Base-by-base conservation (phyloP, 495 filamentous ascomycete genomes). In the Hypoxylon cercidicola region DNA sequence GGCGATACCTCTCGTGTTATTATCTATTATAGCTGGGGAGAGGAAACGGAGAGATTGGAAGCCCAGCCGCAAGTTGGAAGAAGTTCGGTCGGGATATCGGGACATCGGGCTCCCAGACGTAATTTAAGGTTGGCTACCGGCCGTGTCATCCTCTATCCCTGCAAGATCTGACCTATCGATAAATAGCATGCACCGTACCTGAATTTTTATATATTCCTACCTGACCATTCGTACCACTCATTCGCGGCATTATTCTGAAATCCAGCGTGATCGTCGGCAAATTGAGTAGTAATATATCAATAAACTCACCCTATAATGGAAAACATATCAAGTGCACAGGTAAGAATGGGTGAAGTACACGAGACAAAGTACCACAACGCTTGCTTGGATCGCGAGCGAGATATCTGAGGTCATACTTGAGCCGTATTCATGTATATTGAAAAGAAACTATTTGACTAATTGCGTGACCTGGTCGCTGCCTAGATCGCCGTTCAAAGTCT, bases 101-200 rank as follows among this genome's bases (percentile, higher is more conserved):
- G 51, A 62, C 45, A 37, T 62, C 64, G 57, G 64, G 64, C 64
- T 62, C 34, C 53, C 51, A 62, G 8, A 61, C 46, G 52, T 53
- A 67, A 66, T 61, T 53, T 64, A 52, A 64, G 60, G 37, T 57
- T 66, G 43, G 25, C 40, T 41, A 16, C 3, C 5, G 25, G 25
- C 39, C 39, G 46, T 61, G 56, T 61, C 45, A 61, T 61, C 63
- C 47, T 32, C 6, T 54, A 41, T 12, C 47, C 39, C 7, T 28
- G 25, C 25, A 28, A 28, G 25, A 16, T 44, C 13, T n/a, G 28
- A 45, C 21, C 28, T 56, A 64, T 55, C 47, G 39, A 56, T 51
- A 64, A 37, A n/a, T 7, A 61, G 20, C 58, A n/a, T 62, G 46
- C 55, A 45, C 48, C 41, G 61, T 64, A 48, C 51, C 43, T 34